Conservation (phyloP, 768 basidiomycete species). For the Agrocybe pediades region DNA sequence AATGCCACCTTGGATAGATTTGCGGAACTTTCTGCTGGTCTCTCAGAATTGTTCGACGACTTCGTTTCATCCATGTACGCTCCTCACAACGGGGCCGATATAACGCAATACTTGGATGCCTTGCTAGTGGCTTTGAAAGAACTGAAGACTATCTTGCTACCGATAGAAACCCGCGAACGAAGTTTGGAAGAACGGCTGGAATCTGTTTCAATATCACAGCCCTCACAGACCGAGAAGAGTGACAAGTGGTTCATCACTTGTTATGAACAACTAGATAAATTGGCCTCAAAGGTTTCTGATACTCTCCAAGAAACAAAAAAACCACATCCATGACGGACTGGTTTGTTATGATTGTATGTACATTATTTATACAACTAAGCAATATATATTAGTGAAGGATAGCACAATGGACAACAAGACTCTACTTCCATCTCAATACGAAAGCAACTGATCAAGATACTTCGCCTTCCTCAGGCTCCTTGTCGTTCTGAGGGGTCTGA, state of each 20-base stretch:
- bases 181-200: conserved; percentile 32
- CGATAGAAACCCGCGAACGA: conserved; percentile 21
- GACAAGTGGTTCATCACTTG: conserved; percentile 68
- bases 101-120: conserved; percentile 39
- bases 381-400: background rate
- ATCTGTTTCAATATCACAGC: conserved; percentile 27
- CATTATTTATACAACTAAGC: conserved; percentile 4
- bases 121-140: conserved; percentile 38
- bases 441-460: conserved; percentile 17
- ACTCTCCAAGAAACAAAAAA: conserved; percentile 20
- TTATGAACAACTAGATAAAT: conserved; percentile 60
- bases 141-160: conserved; percentile 33
- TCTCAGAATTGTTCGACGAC: conserved; percentile 64
- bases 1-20: conserved; percentile 50
- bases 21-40: conserved; percentile 46
- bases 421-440: background rate
- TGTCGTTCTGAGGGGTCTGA: conserved; percentile 29
- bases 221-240: conserved; percentile 34
- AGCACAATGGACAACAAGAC: background rate
- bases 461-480: conserved; percentile 38
- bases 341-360: background rate
- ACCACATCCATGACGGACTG: background rate
- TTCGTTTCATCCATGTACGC: conserved; percentile 66
- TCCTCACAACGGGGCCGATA: conserved; percentile 52
- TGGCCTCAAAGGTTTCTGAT: conserved; percentile 29